Percentiles rank a stretch among this genome's conserved stretches.
These are phyloP conservation scores for Exophiala xenobiotica DNA, from an alignment of 2,329 filamentous ascomycete species.

Conservation along the genomic window DNA sequence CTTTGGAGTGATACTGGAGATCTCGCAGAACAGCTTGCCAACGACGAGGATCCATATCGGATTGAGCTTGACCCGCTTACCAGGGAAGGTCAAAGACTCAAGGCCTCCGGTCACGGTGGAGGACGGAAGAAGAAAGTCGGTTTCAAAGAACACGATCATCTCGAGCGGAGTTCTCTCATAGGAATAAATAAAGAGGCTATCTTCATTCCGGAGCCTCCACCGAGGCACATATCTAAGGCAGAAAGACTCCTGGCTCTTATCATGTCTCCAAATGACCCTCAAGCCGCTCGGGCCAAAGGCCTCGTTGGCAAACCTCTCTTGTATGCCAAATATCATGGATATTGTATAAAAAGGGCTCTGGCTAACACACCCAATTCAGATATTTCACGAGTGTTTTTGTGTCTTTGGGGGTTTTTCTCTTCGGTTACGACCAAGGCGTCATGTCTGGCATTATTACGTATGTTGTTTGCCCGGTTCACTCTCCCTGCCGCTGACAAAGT, in stretches of 20 bases:
- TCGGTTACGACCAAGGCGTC: conserved; percentile 65
- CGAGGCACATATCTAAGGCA: conserved; percentile 61
- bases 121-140: conserved; percentile 33
- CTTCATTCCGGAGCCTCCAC: conserved; percentile 68
- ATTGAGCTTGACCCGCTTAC: conserved; percentile 59
- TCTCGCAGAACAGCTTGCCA: conserved; percentile 84
- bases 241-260: conserved; percentile 74
- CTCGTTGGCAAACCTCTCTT: conserved; percentile 93
- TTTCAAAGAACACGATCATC: conserved; percentile 29
- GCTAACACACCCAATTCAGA: conserved; percentile 46
- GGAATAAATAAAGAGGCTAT: conserved; percentile 71
- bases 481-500: conserved; percentile 19
- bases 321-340: conserved; percentile 54
- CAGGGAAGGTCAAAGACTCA: conserved; percentile 40
- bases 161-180: conserved; percentile 46
- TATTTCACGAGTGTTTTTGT: conserved; percentile 89
- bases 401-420: conserved; percentile 63
- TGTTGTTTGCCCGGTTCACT: conserved; percentile 27
- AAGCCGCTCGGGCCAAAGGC: conserved; percentile 74
- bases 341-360: conserved; percentile 18
- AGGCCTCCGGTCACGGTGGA: conserved; percentile 31
- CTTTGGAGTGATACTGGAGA: conserved; percentile 95
- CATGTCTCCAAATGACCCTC: conserved; percentile 75
- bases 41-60: conserved; percentile 77
- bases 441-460: conserved; percentile 71